These are phyloP conservation scores for Ogataea pini DNA, from an alignment of 805 yeast genomes.

Conservation along the genomic window DNA sequence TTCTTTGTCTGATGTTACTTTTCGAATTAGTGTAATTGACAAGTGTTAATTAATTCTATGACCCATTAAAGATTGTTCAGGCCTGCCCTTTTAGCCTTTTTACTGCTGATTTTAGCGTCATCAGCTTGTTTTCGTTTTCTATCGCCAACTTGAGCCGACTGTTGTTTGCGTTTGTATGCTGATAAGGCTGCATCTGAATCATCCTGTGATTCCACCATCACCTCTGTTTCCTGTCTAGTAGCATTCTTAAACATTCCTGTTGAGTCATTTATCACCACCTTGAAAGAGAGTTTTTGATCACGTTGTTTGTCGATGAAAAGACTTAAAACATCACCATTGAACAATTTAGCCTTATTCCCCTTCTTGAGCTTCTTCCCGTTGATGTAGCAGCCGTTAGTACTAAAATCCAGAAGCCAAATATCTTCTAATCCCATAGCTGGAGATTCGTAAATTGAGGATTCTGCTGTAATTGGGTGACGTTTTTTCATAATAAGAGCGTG, in stretches of 20 bases:
- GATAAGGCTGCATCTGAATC: constrained; percentile 17
- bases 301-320: constrained; percentile 62
- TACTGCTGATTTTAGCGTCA: constrained; percentile 9
- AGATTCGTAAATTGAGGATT: constrained; percentile 55
- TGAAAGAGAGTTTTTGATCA: constrained; percentile 54
- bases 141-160: constrained; percentile 7
- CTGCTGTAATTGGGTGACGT: constrained; percentile 57
- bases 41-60: too few species aligned
- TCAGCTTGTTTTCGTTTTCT: constrained; percentile 13
- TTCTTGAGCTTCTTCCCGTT: constrained; percentile 61
- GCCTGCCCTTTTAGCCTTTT: constrained; percentile 27
- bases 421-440: constrained; percentile 74
- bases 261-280: constrained; percentile 53
- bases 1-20: neutral
- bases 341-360: constrained; percentile 60
- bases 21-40: neutral
- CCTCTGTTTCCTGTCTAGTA: constrained; percentile 35
- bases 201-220: constrained; percentile 23
- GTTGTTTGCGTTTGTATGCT: constrained; percentile 7
- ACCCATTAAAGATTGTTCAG: constrained; percentile 16
- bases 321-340: constrained; percentile 64
- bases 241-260: constrained; percentile 61
- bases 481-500: constrained; percentile 73
- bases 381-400: constrained; percentile 78
- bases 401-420: constrained; percentile 76